These are phyloP conservation scores for Rubia balearica DNA, from an alignment of 305 asterid genomes.

Conservation along the genomic window DNA sequence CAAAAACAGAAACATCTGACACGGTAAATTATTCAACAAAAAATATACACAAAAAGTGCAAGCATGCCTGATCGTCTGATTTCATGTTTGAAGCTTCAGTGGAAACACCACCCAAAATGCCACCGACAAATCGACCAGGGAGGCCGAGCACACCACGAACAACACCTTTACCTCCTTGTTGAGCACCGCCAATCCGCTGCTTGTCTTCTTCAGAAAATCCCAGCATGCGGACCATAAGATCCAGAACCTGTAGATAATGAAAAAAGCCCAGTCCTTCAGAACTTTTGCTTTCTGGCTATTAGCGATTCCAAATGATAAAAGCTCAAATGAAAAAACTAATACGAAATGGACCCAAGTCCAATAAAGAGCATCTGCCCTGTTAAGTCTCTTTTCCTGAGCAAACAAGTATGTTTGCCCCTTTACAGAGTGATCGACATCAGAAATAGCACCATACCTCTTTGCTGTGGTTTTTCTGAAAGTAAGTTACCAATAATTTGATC, in stretches of 20 bases:
- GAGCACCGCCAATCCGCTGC: conserved; percentile 81
- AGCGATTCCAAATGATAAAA: neutral
- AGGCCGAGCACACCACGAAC: conserved; percentile 93
- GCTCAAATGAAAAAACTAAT: neutral
- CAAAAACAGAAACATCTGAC: neutral
- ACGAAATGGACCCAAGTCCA: neutral
- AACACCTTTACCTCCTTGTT: conserved; percentile 93
- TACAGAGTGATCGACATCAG: neutral
- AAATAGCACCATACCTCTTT: conserved; percentile 56
- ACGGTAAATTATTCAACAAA: neutral
- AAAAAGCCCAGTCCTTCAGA: neutral
- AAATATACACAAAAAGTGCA: conserved; percentile 10
- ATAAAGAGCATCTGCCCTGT: neutral
- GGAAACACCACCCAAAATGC: conserved; percentile 61
- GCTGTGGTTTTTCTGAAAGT: conserved; percentile 80
- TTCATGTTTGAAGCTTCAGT: conserved; percentile 42
- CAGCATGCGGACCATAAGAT: conserved; percentile 90
- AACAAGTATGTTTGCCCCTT: neutral
- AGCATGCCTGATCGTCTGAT: conserved; percentile 72
- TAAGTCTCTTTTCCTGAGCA: neutral
- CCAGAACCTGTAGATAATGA: conserved; percentile 54
- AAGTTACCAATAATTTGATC: conserved; percentile 85
- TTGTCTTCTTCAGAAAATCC: conserved; percentile 96
- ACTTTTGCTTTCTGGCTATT: conserved; percentile 10
- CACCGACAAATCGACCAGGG: conserved; percentile 92